phyloP scores from a whole-genome alignment of 768 basidiomycete genomes.

The Melanogaster broomeanus region DNA sequence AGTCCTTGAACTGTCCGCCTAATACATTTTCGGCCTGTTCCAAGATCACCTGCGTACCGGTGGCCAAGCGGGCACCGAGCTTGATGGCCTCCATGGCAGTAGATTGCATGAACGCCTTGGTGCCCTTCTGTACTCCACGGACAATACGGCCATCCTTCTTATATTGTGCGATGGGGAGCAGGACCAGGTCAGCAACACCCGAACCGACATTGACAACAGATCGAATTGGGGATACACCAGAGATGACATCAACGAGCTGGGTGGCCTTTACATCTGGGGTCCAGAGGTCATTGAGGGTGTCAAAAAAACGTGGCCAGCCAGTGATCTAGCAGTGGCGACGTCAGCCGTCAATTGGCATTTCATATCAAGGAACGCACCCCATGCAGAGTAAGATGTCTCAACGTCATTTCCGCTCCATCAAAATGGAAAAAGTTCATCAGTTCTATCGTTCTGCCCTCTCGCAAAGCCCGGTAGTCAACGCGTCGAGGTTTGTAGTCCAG shows the following conservation, averaged over 20 bases:
- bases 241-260: constrained; percentile 94
- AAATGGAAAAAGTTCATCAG: constrained; percentile 99
- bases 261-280: constrained; percentile 99
- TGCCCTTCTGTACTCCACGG: constrained; percentile 91
- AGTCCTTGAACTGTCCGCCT: constrained; percentile 71
- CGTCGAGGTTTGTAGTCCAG: constrained; percentile 98
- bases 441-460: constrained; percentile 91
- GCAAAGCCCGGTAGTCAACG: constrained; percentile 89
- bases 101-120: constrained; percentile 89
- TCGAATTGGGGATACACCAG: constrained; percentile 93
- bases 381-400: constrained; percentile 87
- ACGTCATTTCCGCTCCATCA: constrained; percentile 96
- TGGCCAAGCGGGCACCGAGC: constrained; percentile 90
- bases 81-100: constrained; percentile 96
- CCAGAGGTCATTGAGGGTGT: constrained; percentile 96
- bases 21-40: constrained; percentile 93
- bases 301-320: constrained; percentile 89
- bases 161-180: constrained; percentile 96
- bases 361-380: constrained; percentile 63
- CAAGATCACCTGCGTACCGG: constrained; percentile 95
- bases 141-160: constrained; percentile 94
- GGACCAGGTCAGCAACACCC: constrained; percentile 92
- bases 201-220: constrained; percentile 97
- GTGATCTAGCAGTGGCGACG: constrained; percentile 64
- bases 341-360: constrained; percentile 10